Base-by-base conservation (phyloP, 345 rosid species). In the Tarenaya hassleriana region DNA sequence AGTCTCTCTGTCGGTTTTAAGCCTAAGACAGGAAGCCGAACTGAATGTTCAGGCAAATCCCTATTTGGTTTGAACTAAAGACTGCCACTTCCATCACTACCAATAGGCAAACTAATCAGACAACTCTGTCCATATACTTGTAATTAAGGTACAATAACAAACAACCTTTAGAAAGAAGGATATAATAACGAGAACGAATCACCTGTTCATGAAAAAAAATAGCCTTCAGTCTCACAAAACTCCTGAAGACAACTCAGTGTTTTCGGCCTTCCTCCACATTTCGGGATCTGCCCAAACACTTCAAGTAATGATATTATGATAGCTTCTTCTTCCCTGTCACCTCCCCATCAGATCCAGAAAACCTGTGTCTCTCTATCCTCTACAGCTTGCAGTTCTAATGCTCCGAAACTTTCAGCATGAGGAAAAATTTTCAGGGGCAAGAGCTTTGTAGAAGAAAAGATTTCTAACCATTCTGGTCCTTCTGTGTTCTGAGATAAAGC, bases 161-260 rank as follows among this genome's bases (percentile, higher is more conserved):
- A 46, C 56, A 24, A 27, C 58, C 40, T 46, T 55, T 59, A 45
- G 19, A 39, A 19, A 47, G 5, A n/a, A 56, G 42, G 46, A 41
- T 16, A 34, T 13, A n/a, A n/a, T 34, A 34, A 41, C 41, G 38
- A 20, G 40, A 41, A 41, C n/a, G 41, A 35, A 56, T 56, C 69
- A 64, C 69, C 62, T 64, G 63, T 41, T 10, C 32, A 34, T 39
- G 10, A 41, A 41, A 2, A n/a, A n/a, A n/a, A n/a, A n/a, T n/a
- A n/a, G 45, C 48, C 29, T 24, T n/a, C 32, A n/a, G 53, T 24
- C 18, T 39, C 56, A 40, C 41, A 12, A 19, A 42, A 9, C 29
- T 34, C 35, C 52, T 44, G 44, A 49, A 50, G 52, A 44, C 31
- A 10, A 44, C 35, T 51, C 32, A 37, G 59, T 48, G 19, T n/a